A percentile compares a stretch with the other conserved stretches of the same genome.
Evolutionary conservation across 805 yeast genomes (phyloP).

Genomic region (Wickerhamiella sorbophila): DNA sequence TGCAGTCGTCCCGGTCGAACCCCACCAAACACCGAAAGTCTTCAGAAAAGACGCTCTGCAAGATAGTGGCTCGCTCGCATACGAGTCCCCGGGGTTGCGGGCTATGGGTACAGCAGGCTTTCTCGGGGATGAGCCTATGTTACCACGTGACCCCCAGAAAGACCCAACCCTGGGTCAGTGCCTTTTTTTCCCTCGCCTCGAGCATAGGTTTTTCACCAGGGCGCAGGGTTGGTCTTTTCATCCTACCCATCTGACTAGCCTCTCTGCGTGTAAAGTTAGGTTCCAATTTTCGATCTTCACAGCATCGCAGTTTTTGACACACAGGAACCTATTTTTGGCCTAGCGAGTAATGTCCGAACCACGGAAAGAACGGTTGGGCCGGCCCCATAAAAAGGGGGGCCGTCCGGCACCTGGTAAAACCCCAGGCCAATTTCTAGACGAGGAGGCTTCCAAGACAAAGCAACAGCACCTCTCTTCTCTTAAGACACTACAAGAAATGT

Average conservation of each 20-base stretch:
- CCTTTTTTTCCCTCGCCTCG: too few relatives aligned
- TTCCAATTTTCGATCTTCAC: not conserved
- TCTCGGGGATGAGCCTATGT: too few relatives aligned
- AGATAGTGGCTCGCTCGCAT: too few relatives aligned
- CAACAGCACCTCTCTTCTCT: constrained; percentile 25
- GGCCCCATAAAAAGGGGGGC: constrained; percentile 5
- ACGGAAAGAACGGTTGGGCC: constrained; percentile 7
- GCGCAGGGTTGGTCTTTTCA: not conserved
- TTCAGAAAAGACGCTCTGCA: too few relatives aligned
- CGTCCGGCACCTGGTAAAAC: constrained; percentile 5
- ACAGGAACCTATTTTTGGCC: not conserved
- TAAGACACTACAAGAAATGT: constrained; percentile 59
- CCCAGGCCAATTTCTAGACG: constrained; percentile 14
- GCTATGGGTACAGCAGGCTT: too few relatives aligned
- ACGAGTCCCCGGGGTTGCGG: too few relatives aligned
- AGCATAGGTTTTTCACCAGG: not conserved
- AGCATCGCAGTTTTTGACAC: not conserved
- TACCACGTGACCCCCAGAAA: too few relatives aligned
- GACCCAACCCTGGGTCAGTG: too few relatives aligned
- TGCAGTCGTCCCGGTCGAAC: too few relatives aligned
- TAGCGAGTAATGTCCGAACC: constrained; percentile 5
- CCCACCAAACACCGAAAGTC: too few relatives aligned
- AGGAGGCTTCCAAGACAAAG: constrained; percentile 23
- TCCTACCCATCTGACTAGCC: not conserved
- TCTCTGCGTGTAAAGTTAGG: not conserved